These are phyloP conservation scores for Lactarius indigo DNA, from an alignment of 768 basidiomycete genomes.

Conservation along the genomic window DNA sequence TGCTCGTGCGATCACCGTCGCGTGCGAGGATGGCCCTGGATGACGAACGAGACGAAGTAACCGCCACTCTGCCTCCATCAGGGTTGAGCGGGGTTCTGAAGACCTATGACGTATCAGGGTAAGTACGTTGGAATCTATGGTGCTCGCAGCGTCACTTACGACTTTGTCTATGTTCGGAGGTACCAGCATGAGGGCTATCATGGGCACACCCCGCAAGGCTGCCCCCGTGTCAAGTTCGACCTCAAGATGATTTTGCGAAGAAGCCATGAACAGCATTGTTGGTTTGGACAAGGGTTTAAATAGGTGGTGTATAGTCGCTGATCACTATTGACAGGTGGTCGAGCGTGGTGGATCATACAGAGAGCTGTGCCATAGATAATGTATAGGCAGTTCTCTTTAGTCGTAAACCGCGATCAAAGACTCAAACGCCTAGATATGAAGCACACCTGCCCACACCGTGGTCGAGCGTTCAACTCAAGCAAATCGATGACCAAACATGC, in stretches of 20 bases:
- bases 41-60: no score
- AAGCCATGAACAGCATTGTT: neutral
- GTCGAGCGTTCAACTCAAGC: no score
- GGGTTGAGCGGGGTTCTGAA: fast-evolving
- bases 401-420: no score
- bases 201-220: neutral
- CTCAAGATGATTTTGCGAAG: neutral
- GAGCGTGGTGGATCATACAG: neutral
- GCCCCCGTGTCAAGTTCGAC: neutral
- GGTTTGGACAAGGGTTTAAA: neutral
- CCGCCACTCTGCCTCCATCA: no score
- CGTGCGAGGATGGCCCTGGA: no score
- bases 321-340: neutral
- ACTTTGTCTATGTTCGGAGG: neutral
- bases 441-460: no score
- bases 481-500: no score
- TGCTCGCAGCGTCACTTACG: neutral
- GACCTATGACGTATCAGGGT: neutral
- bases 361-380: no score
- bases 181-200: neutral
- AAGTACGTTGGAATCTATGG: neutral
- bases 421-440: no score
- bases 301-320: neutral
- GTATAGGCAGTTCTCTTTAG: no score
- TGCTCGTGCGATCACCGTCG: no score